Conservation (phyloP, 345 rosid species). For the Gynandropsis gynandra region DNA sequence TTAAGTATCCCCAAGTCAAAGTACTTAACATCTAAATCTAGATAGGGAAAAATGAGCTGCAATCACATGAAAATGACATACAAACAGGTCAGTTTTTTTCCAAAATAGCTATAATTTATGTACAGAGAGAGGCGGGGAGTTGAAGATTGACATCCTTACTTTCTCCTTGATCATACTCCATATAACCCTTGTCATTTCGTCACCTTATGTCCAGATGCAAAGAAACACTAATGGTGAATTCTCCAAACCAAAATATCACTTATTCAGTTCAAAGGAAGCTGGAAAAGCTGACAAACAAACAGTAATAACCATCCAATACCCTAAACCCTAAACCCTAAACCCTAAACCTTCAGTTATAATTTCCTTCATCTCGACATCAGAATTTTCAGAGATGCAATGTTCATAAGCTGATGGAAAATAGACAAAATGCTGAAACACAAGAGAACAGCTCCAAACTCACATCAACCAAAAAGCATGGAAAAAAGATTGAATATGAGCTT, state of each 20-base stretch:
- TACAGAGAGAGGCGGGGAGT: not conserved
- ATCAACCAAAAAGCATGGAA: no score
- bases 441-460: no score
- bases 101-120: not conserved
- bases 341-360: no score
- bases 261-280: no score
- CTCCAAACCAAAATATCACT: not conserved
- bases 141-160: slow-evolving; percentile 31
- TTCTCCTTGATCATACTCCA: slow-evolving; percentile 85
- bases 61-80: slow-evolving; percentile 23
- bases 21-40: slow-evolving; percentile 84
- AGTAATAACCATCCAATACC: not conserved
- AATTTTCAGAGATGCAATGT: no score
- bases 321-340: no score
- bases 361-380: no score
- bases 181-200: slow-evolving; percentile 93
- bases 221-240: not conserved
- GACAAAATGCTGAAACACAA: no score
- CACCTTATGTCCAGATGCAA: slow-evolving; percentile 36
- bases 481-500: no score
- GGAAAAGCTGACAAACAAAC: no score
- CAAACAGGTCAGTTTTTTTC: slow-evolving; percentile 2
- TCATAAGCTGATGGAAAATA: no score
- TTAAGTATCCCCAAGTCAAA: slow-evolving; percentile 84
- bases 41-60: slow-evolving; percentile 78